Conservation (phyloP, 2,329 filamentous ascomycete genomes). For the Trichoderma polysporum region DNA sequence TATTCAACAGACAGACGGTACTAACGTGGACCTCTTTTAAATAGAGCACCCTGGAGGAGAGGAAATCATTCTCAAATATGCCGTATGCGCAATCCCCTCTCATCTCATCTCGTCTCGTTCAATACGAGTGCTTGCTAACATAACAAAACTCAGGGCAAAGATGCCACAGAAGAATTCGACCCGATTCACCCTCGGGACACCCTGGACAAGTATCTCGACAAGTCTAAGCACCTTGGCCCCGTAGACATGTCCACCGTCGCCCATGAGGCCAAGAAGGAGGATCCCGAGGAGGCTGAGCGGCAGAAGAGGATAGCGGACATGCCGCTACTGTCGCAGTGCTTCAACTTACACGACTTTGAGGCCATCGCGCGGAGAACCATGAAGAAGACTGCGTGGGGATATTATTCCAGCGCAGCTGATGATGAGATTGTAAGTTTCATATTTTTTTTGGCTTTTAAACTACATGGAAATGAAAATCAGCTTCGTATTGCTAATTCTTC, state of each 20-base stretch:
- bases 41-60: conserved; percentile 82
- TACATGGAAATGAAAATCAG: background rate
- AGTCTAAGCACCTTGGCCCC: conserved; percentile 81
- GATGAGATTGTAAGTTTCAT: conserved; percentile 41
- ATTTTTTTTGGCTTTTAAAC: background rate
- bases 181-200: conserved; percentile 88
- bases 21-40: background rate
- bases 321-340: conserved; percentile 82
- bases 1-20: background rate
- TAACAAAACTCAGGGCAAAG: conserved; percentile 62
- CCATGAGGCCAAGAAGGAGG: conserved; percentile 68
- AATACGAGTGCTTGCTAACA: background rate
- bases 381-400: conserved; percentile 97
- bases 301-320: conserved; percentile 72
- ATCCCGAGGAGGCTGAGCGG: conserved; percentile 59
- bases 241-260: conserved; percentile 85
- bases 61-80: conserved; percentile 96
- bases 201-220: conserved; percentile 78
- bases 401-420: conserved; percentile 86
- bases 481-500: background rate
- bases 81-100: conserved; percentile 46
- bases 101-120: background rate
- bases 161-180: conserved; percentile 88
- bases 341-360: conserved; percentile 95
- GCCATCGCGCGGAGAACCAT: conserved; percentile 84